phyloP scores from a whole-genome alignment of 164 flowering plant genomes.

The Vitis riparia region DNA sequence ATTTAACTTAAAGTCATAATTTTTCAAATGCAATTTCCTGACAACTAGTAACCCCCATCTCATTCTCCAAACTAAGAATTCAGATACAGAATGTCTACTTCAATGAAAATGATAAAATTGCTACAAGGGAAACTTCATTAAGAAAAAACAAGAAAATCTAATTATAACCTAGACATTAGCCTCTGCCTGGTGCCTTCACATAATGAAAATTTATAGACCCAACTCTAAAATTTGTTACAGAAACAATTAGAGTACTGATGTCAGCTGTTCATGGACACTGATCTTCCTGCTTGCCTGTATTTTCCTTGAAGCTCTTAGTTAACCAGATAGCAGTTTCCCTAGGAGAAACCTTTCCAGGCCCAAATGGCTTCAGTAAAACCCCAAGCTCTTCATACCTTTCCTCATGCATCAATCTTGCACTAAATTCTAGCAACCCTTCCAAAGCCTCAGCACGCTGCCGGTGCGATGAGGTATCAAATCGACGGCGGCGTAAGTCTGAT shows the following conservation, averaged over 20 bases:
- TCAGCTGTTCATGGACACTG: background rate
- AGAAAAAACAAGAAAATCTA: background rate
- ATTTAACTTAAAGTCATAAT: background rate
- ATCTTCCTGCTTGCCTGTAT: constrained; percentile 34
- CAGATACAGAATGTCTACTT: background rate
- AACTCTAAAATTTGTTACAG: constrained; percentile 2
- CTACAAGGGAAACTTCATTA: background rate
- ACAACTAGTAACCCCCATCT: constrained; percentile 1
- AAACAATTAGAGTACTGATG: constrained; percentile 7
- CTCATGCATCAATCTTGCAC: constrained; percentile 85
- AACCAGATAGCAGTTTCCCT: constrained; percentile 99
- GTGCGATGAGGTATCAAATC: constrained; percentile 81
- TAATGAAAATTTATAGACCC: background rate
- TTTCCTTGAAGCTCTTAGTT: constrained; percentile 92
- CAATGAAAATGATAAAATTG: constrained; percentile 2
- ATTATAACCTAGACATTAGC: constrained; percentile 6
- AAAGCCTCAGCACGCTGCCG: constrained; percentile 96
- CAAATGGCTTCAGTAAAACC: constrained; percentile 89
- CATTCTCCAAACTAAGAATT: background rate
- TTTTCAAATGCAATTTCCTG: background rate
- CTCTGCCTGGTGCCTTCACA: constrained; percentile 7
- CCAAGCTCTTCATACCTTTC: constrained; percentile 87
- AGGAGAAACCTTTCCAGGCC: constrained; percentile 92
- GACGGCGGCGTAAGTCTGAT: constrained; percentile 46
- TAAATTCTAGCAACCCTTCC: constrained; percentile 95